Evolutionary conservation across 2,329 filamentous ascomycete genomes (phyloP), one percentile per base, ranked within the genome.

Genomic region (Colletotrichum coccodes): DNA sequence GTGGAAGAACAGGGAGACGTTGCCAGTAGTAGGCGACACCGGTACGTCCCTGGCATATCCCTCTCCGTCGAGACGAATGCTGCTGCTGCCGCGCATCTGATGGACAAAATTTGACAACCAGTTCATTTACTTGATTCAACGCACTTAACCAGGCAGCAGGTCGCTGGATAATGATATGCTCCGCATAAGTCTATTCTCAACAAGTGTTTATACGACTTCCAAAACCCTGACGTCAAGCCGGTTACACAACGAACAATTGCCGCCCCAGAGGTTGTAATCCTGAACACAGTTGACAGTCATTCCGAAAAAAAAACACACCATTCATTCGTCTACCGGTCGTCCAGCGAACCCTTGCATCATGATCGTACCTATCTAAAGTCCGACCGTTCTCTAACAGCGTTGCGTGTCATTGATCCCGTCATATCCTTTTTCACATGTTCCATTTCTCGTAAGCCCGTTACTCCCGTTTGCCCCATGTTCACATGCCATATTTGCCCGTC

Each of bases 331-430:
- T 57, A 2, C 8, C 14, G 6, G 30, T 68, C 64, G 60, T 26
- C 60, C 64, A 68, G 64, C 64, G 53, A 58, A 34, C 30, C 14
- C 52, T 12, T 53, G 12, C n/a, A 11, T 18, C 40, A 18, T 59
- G 28, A n/a, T 36, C 7, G n/a, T 59, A 16, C 30, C 42, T 36
- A 18, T 59, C 56, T 46, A 49, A 60, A 32, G 16, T 6, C 8
- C 26, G 21, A 21, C 23, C 36, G 34, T 23, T 30, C n/a, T 60
- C 44, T 60, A 59, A 59, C 12, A 34, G 30, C 46, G 7, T 21
- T 46, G 40, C 21, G n/a, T 59, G 28, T 59, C 28, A 28, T 59
- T 53, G 52, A 14, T 40, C 8, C 52, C 23, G 16, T 60, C 44
- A 40, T 60, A 26, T 60, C 44, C 44, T 23, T 23, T 60, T 49